A percentile compares a stretch with the other conserved stretches of the same genome.
phyloP scores from a whole-genome alignment of 164 flowering plant genomes.

The Vitis cinerea region DNA sequence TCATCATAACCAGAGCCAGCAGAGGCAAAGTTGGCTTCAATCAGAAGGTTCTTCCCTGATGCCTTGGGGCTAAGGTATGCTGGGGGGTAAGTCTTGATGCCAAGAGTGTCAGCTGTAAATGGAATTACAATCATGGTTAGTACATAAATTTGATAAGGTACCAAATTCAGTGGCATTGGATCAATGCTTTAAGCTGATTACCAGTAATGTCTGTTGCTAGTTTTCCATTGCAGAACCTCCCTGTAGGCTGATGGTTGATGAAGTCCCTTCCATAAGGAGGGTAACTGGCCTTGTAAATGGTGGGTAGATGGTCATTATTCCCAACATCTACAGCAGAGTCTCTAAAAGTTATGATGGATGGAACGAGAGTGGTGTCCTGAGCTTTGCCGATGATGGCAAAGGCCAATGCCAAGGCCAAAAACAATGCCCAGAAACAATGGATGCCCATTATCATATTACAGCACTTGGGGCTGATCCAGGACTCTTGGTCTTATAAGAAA shows the following conservation, averaged over 20 bases:
- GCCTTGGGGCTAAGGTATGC: constrained; percentile 92
- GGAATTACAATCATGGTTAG: not conserved
- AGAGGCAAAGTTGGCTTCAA: constrained; percentile 93
- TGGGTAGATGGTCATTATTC: constrained; percentile 76
- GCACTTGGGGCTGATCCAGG: no score
- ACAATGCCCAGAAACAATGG: not conserved
- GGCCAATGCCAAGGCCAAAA: constrained; percentile 5
- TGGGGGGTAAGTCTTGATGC: constrained; percentile 70
- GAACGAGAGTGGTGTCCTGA: constrained; percentile 50
- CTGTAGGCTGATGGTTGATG: constrained; percentile 59
- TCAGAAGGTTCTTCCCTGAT: constrained; percentile 80
- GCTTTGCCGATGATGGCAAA: constrained; percentile 4
- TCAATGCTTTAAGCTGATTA: constrained; percentile 3
- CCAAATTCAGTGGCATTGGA: no score
- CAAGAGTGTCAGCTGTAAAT: constrained; percentile 80
- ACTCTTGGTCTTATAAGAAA: no score
- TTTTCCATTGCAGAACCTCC: constrained; percentile 96
- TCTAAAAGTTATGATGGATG: constrained; percentile 82
- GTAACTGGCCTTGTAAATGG: constrained; percentile 75
- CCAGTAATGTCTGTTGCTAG: constrained; percentile 94
- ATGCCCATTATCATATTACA: no score
- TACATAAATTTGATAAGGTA: no score
- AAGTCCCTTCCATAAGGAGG: constrained; percentile 97
- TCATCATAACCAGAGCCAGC: constrained; percentile 93
- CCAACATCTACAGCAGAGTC: constrained; percentile 93